Percentiles rank a stretch among this genome's conserved stretches.
Evolutionary conservation across 2,329 filamentous ascomycete species (phyloP).

Genomic region (Hymenoscyphus albidus): DNA sequence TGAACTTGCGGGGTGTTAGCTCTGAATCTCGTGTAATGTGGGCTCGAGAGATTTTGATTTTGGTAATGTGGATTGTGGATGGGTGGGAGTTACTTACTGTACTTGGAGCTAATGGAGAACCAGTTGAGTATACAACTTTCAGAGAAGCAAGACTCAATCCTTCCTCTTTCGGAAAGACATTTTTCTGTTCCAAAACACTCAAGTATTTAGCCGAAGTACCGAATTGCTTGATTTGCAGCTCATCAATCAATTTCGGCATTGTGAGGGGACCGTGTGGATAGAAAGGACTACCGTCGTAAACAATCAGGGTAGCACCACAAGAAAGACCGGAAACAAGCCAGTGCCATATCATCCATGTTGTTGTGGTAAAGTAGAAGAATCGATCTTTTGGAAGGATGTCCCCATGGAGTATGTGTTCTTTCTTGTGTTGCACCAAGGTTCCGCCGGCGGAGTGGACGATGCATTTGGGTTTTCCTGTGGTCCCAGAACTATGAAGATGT

Average conservation of each 20-base stretch:
- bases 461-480: constrained; percentile 82
- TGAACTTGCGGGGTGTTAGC: constrained; percentile 22
- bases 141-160: constrained; percentile 59
- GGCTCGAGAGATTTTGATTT: neutral
- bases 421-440: constrained; percentile 93
- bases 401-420: constrained; percentile 86
- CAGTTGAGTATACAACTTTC: constrained; percentile 88
- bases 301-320: constrained; percentile 73
- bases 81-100: constrained; percentile 59
- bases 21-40: neutral
- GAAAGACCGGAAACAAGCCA: constrained; percentile 88
- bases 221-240: constrained; percentile 83
- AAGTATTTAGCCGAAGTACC: constrained; percentile 94
- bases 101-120: constrained; percentile 85
- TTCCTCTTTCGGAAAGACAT: constrained; percentile 53
- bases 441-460: constrained; percentile 91
- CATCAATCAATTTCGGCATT: constrained; percentile 76
- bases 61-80: neutral
- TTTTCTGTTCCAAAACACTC: constrained; percentile 79
- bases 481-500: constrained; percentile 59
- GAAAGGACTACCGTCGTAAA: constrained; percentile 94
- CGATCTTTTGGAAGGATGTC: constrained; percentile 69
- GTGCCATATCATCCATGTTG: constrained; percentile 99
- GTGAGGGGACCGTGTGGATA: constrained; percentile 73
- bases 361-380: constrained; percentile 91